Evolutionary conservation across 2,329 filamentous ascomycete species (phyloP).

Genomic region (Bipolaris victoriae): DNA sequence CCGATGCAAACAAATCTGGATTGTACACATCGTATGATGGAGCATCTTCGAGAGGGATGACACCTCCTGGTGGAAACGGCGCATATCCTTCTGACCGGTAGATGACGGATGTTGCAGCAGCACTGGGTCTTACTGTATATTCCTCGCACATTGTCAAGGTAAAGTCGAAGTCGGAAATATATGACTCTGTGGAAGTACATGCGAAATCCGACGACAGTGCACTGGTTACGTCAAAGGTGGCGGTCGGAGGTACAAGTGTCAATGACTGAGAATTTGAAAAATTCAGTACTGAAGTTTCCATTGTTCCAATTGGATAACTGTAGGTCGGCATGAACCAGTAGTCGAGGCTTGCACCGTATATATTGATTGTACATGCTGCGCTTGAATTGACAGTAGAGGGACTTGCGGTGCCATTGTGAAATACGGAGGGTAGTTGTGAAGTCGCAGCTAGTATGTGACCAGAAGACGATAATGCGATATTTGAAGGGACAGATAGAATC

Average conservation of each 20-base stretch:
- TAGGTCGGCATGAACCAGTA: constrained; percentile 45
- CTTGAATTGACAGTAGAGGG: constrained; percentile 18
- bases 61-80: constrained; percentile 30
- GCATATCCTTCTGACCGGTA: constrained; percentile 28
- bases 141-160: constrained; percentile 29
- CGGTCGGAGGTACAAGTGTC: constrained; percentile 29
- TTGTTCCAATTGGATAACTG: constrained; percentile 25
- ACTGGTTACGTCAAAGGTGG: constrained; percentile 35
- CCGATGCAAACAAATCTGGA: constrained; percentile 19
- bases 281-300: constrained; percentile 26
- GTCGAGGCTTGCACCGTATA: constrained; percentile 41
- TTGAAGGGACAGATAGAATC: background rate
- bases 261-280: constrained; percentile 25
- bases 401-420: background rate
- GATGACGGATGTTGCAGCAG: constrained; percentile 39
- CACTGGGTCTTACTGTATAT: constrained; percentile 41
- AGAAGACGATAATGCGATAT: constrained; percentile 5
- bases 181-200: constrained; percentile 30
- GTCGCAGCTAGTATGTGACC: constrained; percentile 3
- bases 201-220: constrained; percentile 30
- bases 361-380: constrained; percentile 42
- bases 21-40: constrained; percentile 23
- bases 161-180: constrained; percentile 29
- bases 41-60: constrained; percentile 27
- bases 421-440: background rate